These are phyloP conservation scores for Dimargaris xerosporica DNA, from an alignment of 192 early-diverging fungal genomes.

Conservation along the genomic window DNA sequence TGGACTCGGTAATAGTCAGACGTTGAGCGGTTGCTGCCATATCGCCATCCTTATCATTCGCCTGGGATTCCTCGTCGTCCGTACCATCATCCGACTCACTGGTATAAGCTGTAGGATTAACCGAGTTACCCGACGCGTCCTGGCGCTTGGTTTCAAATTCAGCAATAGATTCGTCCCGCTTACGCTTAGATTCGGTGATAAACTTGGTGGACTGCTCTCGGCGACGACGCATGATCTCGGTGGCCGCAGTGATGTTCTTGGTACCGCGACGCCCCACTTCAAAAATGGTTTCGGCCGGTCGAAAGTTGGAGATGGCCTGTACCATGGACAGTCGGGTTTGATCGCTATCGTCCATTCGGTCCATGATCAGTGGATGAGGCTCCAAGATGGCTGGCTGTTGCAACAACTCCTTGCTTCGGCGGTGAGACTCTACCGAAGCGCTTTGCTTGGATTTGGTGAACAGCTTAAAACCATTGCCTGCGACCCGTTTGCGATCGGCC, in stretches of 20 bases:
- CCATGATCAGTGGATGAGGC: constrained; percentile 59
- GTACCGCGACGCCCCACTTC: constrained; percentile 77
- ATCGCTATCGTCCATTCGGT: constrained; percentile 36
- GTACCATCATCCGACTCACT: background rate
- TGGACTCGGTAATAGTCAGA: background rate
- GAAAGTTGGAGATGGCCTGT: constrained; percentile 56
- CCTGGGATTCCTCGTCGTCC: background rate
- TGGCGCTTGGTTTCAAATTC: constrained; percentile 6
- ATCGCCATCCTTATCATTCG: background rate
- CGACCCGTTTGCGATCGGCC: constrained; percentile 42
- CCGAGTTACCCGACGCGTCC: background rate
- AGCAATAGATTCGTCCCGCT: too few relatives aligned
- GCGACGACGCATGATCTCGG: constrained; percentile 50
- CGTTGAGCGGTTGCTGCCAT: background rate
- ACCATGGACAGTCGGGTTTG: constrained; percentile 52
- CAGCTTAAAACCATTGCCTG: constrained; percentile 72
- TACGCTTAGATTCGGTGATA: constrained; percentile 17
- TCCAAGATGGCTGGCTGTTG: constrained; percentile 40
- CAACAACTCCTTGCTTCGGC: constrained; percentile 72
- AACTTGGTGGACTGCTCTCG: constrained; percentile 25
- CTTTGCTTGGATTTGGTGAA: constrained; percentile 67
- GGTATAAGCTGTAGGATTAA: background rate
- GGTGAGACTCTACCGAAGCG: constrained; percentile 75
- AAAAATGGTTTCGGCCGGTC: constrained; percentile 87
- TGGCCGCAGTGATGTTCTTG: constrained; percentile 51